phyloP scores from a whole-genome alignment of 352 stramenopile species.

The Phytopythium montanum region DNA sequence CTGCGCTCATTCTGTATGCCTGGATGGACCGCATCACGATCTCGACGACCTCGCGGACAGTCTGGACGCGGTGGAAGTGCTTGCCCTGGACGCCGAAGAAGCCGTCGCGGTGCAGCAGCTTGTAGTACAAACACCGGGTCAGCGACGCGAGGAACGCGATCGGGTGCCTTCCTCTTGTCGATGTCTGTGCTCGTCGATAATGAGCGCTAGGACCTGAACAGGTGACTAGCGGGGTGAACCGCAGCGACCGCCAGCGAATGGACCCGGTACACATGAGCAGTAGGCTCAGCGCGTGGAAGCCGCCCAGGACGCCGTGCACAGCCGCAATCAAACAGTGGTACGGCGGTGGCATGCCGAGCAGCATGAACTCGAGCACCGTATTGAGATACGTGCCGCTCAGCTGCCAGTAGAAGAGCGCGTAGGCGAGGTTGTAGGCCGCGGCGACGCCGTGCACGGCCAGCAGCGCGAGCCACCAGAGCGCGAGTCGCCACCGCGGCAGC shows the following conservation, averaged over 20 bases:
- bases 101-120: constrained; percentile 16
- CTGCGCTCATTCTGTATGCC: constrained; percentile 25
- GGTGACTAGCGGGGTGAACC: constrained; percentile 6
- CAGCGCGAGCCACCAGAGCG: constrained; percentile 18
- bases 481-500: constrained; percentile 10
- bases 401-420: constrained; percentile 23
- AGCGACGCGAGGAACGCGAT: background rate
- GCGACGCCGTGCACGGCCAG: constrained; percentile 13
- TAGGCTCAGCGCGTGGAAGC: constrained; percentile 17
- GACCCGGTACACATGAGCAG: constrained; percentile 14
- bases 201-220: background rate
- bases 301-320: constrained; percentile 18
- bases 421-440: constrained; percentile 14
- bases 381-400: constrained; percentile 14
- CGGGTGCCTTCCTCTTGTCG: background rate
- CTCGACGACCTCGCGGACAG: constrained; percentile 25
- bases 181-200: no score
- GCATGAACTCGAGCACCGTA: constrained; percentile 24
- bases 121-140: background rate
- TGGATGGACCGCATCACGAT: constrained; percentile 24
- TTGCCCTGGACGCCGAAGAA: constrained; percentile 21
- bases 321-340: constrained; percentile 16
- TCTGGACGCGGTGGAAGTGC: constrained; percentile 27
- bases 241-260: constrained; percentile 6
- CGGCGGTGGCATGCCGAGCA: constrained; percentile 17